These are phyloP conservation scores for Chytriomyces hyalinus DNA, from an alignment of 192 early-diverging fungal genomes.

Conservation along the genomic window DNA sequence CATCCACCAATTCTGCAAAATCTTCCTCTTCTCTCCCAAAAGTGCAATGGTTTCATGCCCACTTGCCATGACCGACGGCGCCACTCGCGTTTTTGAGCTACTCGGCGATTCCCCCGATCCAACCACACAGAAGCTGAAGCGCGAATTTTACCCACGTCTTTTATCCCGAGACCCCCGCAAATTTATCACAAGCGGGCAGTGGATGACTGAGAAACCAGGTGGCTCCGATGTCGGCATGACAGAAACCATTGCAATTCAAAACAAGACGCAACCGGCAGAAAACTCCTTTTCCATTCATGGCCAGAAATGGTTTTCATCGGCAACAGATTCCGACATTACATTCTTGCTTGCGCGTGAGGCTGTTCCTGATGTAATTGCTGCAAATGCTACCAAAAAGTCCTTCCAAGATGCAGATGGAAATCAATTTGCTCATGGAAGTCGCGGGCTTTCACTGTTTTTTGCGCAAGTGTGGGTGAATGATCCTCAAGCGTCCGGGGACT, in stretches of 20 bases:
- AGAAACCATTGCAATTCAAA: slow-evolving; percentile 66
- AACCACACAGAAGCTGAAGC: slow-evolving; percentile 31
- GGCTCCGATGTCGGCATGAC: slow-evolving; percentile 69
- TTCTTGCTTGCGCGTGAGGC: slow-evolving; percentile 67
- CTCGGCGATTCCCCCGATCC: slow-evolving; percentile 53
- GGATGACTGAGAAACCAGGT: slow-evolving; percentile 80
- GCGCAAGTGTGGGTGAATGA: slow-evolving; percentile 41
- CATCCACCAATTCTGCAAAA: slow-evolving; percentile 63
- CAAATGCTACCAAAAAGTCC: not conserved
- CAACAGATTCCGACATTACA: slow-evolving; percentile 72
- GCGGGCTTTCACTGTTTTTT: slow-evolving; percentile 67
- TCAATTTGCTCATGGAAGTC: slow-evolving; percentile 42
- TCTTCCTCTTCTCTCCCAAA: slow-evolving; percentile 61
- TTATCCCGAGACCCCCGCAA: slow-evolving; percentile 59
- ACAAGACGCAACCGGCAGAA: slow-evolving; percentile 26
- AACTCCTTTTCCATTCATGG: slow-evolving; percentile 52
- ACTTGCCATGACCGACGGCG: slow-evolving; percentile 81
- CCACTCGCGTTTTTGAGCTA: slow-evolving; percentile 68
- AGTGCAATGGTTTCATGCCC: slow-evolving; percentile 69
- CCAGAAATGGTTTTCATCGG: slow-evolving; percentile 79
- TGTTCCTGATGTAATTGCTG: slow-evolving; percentile 41
- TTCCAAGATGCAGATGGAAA: not conserved
- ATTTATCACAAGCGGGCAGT: slow-evolving; percentile 75
- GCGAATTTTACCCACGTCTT: slow-evolving; percentile 7
- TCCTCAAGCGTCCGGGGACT: not conserved